phyloP scores from a whole-genome alignment of 805 yeast species.

The Candida easanensis region DNA sequence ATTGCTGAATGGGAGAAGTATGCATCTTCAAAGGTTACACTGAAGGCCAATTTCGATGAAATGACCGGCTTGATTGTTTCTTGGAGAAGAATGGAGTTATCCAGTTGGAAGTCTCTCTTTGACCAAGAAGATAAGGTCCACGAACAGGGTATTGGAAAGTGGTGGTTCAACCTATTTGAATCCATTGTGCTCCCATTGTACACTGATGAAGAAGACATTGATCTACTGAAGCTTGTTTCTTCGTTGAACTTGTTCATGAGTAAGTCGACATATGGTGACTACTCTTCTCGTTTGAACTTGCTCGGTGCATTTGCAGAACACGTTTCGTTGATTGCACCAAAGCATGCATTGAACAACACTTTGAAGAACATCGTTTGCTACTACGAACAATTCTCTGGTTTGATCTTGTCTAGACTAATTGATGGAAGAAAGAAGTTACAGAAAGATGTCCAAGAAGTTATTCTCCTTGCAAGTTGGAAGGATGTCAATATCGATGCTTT shows the following conservation, averaged over 20 bases:
- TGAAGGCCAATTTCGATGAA: slow-evolving; percentile 51
- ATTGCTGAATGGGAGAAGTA: slow-evolving; percentile 92
- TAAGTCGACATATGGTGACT: slow-evolving; percentile 77
- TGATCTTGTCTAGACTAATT: slow-evolving; percentile 44
- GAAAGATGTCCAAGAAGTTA: slow-evolving; percentile 81
- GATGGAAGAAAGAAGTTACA: slow-evolving; percentile 54
- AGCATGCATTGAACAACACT: slow-evolving; percentile 34
- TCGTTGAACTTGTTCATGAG: slow-evolving; percentile 76
- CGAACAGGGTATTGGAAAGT: slow-evolving; percentile 57
- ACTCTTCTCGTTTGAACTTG: slow-evolving; percentile 51
- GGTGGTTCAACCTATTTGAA: slow-evolving; percentile 94
- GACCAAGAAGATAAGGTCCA: slow-evolving; percentile 53
- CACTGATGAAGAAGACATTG: slow-evolving; percentile 35
- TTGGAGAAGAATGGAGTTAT: slow-evolving; percentile 87
- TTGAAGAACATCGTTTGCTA: slow-evolving; percentile 58
- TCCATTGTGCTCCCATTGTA: slow-evolving; percentile 52
- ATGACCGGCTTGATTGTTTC: slow-evolving; percentile 70
- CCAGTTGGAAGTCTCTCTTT: slow-evolving; percentile 81
- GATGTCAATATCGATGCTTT: slow-evolving; percentile 92
- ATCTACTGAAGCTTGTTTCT: slow-evolving; percentile 38
- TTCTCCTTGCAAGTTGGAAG: slow-evolving; percentile 92
- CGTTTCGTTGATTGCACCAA: slow-evolving; percentile 32
- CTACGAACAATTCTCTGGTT: slow-evolving; percentile 61
- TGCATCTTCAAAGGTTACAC: slow-evolving; percentile 74
- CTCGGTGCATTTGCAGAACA: slow-evolving; percentile 65